These are phyloP conservation scores for Eucalyptus pauciflora DNA, from an alignment of 345 rosid species.

Conservation along the genomic window DNA sequence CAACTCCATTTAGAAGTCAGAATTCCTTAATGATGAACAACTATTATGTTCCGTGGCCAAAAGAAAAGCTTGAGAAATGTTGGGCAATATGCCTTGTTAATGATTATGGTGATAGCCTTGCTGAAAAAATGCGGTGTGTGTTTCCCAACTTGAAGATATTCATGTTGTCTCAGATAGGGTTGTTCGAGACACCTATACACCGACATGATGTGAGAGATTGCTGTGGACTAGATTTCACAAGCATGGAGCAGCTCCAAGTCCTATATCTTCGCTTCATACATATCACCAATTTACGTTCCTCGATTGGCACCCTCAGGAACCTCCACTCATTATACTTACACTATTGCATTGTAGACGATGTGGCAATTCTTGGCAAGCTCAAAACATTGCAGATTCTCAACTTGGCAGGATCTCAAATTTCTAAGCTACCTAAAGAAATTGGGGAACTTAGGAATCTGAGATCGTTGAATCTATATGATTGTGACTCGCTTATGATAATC, in stretches of 20 bases:
- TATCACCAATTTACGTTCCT: neutral
- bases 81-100: neutral
- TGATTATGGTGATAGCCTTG: neutral
- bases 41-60: no score
- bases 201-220: neutral
- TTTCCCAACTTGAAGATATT: neutral
- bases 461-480: no score
- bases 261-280: neutral
- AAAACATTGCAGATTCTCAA: neutral
- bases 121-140: rapidly evolving
- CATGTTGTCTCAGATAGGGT: neutral
- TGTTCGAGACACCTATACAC: neutral
- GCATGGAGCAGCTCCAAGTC: neutral
- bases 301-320: neutral
- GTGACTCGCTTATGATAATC: no score
- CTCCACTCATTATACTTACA: neutral
- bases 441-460: no score
- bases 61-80: neutral
- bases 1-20: no score
- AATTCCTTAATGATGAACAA: no score
- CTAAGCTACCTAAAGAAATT: no score
- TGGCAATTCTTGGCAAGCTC: neutral
- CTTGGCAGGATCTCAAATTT: neutral
- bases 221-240: neutral
- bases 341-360: neutral